These are phyloP conservation scores for Candida xyloterini DNA, from an alignment of 805 yeast genomes.

Conservation along the genomic window DNA sequence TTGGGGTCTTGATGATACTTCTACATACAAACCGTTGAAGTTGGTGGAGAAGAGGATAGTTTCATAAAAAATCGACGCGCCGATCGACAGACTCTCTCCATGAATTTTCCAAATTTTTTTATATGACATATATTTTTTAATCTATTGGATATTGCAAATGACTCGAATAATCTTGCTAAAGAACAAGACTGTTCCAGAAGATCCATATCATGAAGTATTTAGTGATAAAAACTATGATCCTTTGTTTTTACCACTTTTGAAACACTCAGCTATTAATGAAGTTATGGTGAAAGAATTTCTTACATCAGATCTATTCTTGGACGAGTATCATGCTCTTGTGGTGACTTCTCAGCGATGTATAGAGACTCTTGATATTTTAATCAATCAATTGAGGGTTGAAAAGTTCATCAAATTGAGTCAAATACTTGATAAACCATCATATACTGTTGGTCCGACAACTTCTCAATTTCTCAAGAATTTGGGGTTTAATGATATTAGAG, in stretches of 20 bases:
- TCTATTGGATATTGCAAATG: conserved; percentile 6
- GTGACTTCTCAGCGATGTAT: conserved; percentile 92
- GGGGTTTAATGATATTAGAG: conserved; percentile 69
- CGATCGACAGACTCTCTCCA: conserved; percentile 8
- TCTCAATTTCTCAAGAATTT: conserved; percentile 48
- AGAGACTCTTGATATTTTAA: conserved; percentile 59
- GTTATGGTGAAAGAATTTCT: conserved; percentile 44
- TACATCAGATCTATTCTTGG: conserved; percentile 39
- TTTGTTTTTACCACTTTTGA: conserved; percentile 68
- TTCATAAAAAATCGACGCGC: conserved; percentile 1
- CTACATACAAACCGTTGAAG: conserved; percentile 17
- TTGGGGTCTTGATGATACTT: conserved; percentile 14
- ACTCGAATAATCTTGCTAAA: conserved; percentile 55
- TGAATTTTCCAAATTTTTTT: conserved; percentile 3
- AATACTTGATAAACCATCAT: conserved; percentile 53
- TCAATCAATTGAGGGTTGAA: conserved; percentile 28
- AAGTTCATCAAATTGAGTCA: conserved; percentile 15
- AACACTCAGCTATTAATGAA: conserved; percentile 57
- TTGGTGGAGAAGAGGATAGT: conserved; percentile 18
- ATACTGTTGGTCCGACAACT: conserved; percentile 93
- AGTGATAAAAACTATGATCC: conserved; percentile 37
- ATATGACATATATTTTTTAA: conserved; percentile 4
- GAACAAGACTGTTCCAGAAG: conserved; percentile 66
- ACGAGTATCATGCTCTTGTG: conserved; percentile 50
- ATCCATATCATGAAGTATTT: conserved; percentile 57